Conservation (phyloP, 306 rosid genomes). For the Quillaja saponaria region DNA sequence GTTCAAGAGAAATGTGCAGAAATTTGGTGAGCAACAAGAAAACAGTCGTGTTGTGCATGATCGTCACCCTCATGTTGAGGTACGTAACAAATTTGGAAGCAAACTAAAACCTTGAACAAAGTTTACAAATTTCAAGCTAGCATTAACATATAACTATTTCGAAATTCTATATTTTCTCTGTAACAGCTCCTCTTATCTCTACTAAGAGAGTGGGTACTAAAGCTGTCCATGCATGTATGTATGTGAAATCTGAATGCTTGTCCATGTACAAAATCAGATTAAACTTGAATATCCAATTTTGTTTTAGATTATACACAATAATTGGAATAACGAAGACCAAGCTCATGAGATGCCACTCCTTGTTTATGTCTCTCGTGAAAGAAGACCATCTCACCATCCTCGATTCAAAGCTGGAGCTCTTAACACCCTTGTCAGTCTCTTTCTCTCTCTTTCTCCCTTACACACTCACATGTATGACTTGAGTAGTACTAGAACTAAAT, state of each 20-base stretch:
- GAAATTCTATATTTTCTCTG: no score
- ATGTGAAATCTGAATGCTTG: background rate
- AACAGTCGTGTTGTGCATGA: slow-evolving; percentile 2
- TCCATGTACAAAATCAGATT: background rate
- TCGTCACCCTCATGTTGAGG: slow-evolving; percentile 3
- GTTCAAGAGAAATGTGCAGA: slow-evolving; percentile 4
- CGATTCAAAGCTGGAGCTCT: slow-evolving; percentile 81
- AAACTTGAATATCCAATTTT: background rate
- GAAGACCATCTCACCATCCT: slow-evolving; percentile 46
- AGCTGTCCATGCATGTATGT: no score
- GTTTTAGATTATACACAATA: background rate
- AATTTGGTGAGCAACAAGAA: background rate
- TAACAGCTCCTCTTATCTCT: no score
- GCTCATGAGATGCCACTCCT: slow-evolving; percentile 32
- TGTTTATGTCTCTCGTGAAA: slow-evolving; percentile 67
- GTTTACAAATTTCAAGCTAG: background rate
- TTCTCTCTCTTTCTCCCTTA: background rate
- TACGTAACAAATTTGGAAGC: background rate
- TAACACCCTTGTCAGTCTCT: slow-evolving; percentile 56
- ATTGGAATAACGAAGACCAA: background rate
- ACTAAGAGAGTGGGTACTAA: no score
- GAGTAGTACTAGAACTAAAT: background rate
- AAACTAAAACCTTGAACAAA: background rate
- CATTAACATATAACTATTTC: no score
- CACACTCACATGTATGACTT: background rate